Base-by-base conservation (phyloP, 1,284 basidiomycete species). In the Somion occarium region DNA sequence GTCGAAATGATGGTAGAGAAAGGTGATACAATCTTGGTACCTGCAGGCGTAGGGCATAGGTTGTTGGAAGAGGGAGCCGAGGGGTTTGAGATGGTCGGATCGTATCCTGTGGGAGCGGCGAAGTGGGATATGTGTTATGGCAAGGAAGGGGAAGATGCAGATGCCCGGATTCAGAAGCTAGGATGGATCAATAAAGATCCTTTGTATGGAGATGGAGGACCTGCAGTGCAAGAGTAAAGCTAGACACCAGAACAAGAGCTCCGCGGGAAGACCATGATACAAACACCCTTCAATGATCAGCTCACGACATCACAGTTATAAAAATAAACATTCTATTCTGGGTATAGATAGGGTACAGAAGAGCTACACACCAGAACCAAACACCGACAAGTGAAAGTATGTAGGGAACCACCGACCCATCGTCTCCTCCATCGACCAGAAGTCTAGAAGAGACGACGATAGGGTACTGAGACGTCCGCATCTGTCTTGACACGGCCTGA, bases 401-500 rank as follows among this genome's bases (percentile, higher is more conserved):
- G 20, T 22, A 9, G 39, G 64, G 74, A 82, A 83, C 85, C 74
- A 82, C 87, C 87, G 83, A 86, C 87, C 87, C 87, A 72, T 81
- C 83, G 61, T 67, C 72, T 69, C 74, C 69, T 68, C 69, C 60
- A n/a, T n/a, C n/a, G n/a, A n/a, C n/a, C n/a, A 41, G 34, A 48
- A 53, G 27, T 26, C 11, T 55, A 54, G 61, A 56, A 55, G 58
- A 65, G 58, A 59, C 49, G 63, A 69, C 73, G 74, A 73, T 73
- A n/a, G 84, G 86, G 87, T 88, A 48, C 86, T 89, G 62, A 88
- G 87, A 89, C 75, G 83, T 84, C 82, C 86, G 55, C 38, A 53
- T 55, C 85, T 71, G 59, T 59, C 85, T 75, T 73, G 72, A 74
- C 87, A 85, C 84, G 75, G 76, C 83, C 75, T 88, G 88, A 90